Conservation (phyloP, 495 filamentous ascomycete species). For the Staphylotrichum longicolle region DNA sequence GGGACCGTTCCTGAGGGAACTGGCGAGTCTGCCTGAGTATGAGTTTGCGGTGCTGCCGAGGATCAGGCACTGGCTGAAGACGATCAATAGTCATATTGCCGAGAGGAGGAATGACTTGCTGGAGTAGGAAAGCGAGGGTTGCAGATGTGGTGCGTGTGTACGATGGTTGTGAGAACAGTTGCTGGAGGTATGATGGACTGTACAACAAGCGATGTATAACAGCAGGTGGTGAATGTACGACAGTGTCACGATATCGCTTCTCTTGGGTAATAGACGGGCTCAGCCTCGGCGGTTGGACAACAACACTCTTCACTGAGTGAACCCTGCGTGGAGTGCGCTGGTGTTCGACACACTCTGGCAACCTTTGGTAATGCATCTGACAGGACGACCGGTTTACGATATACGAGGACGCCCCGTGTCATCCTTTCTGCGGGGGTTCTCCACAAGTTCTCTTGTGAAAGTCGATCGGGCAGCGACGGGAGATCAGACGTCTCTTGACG, state of each 20-base stretch:
- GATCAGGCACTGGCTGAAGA: conserved; percentile 27
- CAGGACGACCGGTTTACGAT: too few species aligned
- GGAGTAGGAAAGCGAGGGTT: not conserved
- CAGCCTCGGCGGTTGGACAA: too few species aligned
- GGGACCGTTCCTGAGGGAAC: conserved; percentile 35
- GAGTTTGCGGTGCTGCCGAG: conserved; percentile 25
- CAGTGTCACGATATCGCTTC: conserved; percentile 13
- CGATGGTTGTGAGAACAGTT: not conserved
- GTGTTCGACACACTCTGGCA: too few species aligned
- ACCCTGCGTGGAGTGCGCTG: too few species aligned
- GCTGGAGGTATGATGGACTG: not conserved
- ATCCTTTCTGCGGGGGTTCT: not conserved
- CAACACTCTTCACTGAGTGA: too few species aligned
- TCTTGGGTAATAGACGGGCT: conserved; percentile 1
- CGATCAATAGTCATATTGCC: conserved; percentile 22
- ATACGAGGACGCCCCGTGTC: too few species aligned
- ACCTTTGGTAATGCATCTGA: too few species aligned
- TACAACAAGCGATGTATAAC: not conserved
- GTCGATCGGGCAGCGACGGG: not conserved
- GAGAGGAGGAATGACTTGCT: conserved; percentile 22
- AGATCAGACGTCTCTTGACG: conserved; percentile 7
- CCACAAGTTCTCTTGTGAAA: not conserved
- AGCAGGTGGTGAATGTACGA: not conserved
- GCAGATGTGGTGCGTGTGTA: not conserved
- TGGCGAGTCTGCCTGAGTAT: conserved; percentile 43